Percentiles rank a stretch among this genome's conserved stretches.
Conservation (phyloP, 805 yeast species). For the Tetrapisispora pingtungensis region DNA sequence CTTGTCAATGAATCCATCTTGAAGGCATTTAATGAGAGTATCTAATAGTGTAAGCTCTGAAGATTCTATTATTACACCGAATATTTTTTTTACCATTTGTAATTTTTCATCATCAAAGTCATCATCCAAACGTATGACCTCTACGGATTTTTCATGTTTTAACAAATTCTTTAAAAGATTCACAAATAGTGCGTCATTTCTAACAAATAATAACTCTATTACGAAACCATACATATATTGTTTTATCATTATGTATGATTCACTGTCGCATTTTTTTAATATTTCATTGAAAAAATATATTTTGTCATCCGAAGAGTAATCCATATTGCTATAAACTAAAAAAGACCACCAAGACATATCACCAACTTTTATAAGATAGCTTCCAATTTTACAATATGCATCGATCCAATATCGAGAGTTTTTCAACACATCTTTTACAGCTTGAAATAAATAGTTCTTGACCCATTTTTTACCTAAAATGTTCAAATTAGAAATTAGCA, state of each 20-base stretch:
- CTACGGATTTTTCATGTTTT: slow-evolving; percentile 10
- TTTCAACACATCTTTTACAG: slow-evolving; percentile 10
- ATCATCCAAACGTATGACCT: neutral
- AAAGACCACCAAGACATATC: slow-evolving; percentile 27
- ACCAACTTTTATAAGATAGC: slow-evolving; percentile 13
- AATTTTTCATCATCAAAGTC: slow-evolving; percentile 3
- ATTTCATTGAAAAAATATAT: slow-evolving; percentile 14
- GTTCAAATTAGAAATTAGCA: neutral
- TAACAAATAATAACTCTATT: slow-evolving; percentile 7
- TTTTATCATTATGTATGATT: slow-evolving; percentile 16
- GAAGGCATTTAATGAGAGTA: slow-evolving; percentile 8
- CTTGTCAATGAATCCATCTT: slow-evolving; percentile 5
- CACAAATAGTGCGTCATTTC: slow-evolving; percentile 5
- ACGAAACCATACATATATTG: slow-evolving; percentile 13
- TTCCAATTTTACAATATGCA: slow-evolving; percentile 20
- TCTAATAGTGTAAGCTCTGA: slow-evolving; percentile 9
- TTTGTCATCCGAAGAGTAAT: slow-evolving; percentile 6
- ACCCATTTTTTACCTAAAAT: slow-evolving; percentile 16
- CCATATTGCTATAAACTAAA: slow-evolving; percentile 17
- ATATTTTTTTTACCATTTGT: slow-evolving; percentile 8
- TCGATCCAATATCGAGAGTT: slow-evolving; percentile 12
- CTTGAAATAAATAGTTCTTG: slow-evolving; percentile 15
- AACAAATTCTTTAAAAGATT: slow-evolving; percentile 12
- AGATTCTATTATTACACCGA: slow-evolving; percentile 9
- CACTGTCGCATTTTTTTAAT: slow-evolving; percentile 15